Percentiles rank a stretch among this genome's conserved stretches.
Conservation (phyloP, 176 grass and related monocot species). For the Eremochloa ophiuroides region DNA sequence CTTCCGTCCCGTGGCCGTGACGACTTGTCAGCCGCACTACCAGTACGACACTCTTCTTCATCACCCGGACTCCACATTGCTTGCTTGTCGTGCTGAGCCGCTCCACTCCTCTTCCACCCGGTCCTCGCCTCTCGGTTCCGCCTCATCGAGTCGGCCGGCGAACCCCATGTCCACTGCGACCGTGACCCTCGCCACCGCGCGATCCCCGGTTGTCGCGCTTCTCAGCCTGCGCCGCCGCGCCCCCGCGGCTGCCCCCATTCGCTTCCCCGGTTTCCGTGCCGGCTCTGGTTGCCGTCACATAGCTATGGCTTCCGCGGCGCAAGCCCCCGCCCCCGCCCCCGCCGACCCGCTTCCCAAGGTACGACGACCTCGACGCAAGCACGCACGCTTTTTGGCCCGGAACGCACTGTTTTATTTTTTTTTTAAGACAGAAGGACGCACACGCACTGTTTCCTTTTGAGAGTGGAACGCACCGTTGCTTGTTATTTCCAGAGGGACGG, state of each 20-base stretch:
- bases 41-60: neutral
- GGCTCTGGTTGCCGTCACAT: neutral
- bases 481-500: neutral
- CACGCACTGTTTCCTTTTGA: neutral
- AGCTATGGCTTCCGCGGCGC: constrained; percentile 24
- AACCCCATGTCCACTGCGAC: neutral
- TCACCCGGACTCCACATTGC: neutral
- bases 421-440: too few species aligned
- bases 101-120: neutral
- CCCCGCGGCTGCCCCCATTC: neutral
- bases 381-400: neutral
- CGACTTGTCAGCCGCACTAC: neutral
- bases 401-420: neutral
- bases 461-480: neutral
- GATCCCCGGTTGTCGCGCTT: neutral
- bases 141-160: neutral
- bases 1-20: neutral
- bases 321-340: neutral
- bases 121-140: neutral
- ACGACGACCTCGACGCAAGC: neutral
- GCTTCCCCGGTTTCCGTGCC: neutral
- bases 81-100: constrained; percentile 22
- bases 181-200: neutral
- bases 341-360: constrained; percentile 45
- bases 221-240: neutral